Evolutionary conservation across 2,329 filamentous ascomycete species (phyloP), one percentile per base, ranked within the genome.

Genomic region (Monilinia laxa): DNA sequence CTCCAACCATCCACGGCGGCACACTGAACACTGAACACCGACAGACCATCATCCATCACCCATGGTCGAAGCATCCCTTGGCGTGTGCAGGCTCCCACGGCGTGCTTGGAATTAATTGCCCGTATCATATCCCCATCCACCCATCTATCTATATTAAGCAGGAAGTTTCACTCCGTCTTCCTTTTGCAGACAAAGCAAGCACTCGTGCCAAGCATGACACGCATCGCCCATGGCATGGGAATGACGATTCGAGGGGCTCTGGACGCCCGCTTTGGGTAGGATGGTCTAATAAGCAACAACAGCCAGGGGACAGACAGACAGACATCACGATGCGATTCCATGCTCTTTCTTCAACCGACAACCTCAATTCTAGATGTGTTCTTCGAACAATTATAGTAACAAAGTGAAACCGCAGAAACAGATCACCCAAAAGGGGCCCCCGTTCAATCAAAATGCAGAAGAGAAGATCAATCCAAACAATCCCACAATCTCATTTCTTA

Each of bases 101-200:
- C 28, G 28, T 28, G 28, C 20, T 62, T 38, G 14, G 23, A 40
- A 31, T 60, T 20, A 40, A 31, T 60, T 20, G 14, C 18, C 42
- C 42, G 42, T 25, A 40, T 42, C 31, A 20, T 28, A 16, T 53
- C 42, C 28, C 28, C n/a, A n/a, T n/a, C n/a, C n/a, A n/a, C n/a
- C n/a, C n/a, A n/a, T 28, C 28, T 4, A 28, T 2, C 47, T 62
- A 53, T 42, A 53, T 25, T 62, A 62, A 28, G 47, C 4, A 62
- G 3, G 25, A 62, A 11, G 59, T 62, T 25, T 62, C 59, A 62
- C n/a, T 20, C 59, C 18, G 25, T 25, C 10, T 23, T 49, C 6
- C 38, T 20, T 60, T 60, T 35, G 16, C 57, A 49, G 42, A 45
- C n/a, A 18, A 60, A 60, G 38, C 40, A 60, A 45, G 18, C 23